Conservation (phyloP, 1,284 basidiomycete species). For the Papiliotrema laurentii region DNA sequence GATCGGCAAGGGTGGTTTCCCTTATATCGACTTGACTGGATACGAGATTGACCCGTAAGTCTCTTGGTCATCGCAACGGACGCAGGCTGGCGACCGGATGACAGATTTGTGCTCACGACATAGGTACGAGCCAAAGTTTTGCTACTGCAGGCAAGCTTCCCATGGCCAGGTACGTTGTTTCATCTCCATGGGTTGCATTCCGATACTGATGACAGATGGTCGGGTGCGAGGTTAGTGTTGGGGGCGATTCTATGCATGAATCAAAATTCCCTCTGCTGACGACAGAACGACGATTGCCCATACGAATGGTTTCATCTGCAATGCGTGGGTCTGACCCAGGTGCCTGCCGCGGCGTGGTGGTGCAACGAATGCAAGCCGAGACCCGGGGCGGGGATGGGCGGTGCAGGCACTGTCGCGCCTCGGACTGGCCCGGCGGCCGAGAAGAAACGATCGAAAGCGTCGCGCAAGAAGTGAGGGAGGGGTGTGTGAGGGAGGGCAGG, state of each 20-base stretch:
- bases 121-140: conserved; percentile 53
- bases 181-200: background rate
- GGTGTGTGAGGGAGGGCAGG: too few relatives aligned
- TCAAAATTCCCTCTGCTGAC: background rate
- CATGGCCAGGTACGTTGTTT: conserved; percentile 45
- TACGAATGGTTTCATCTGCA: conserved; percentile 51
- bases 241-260: background rate
- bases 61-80: too few relatives aligned
- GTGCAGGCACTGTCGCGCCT: conserved; percentile 3
- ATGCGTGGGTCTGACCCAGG: conserved; percentile 34
- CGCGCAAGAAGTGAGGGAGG: too few relatives aligned
- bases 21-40: too few relatives aligned
- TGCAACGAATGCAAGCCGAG: conserved; percentile 36
- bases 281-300: conserved; percentile 52
- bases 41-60: conserved; percentile 32
- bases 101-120: background rate
- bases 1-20: too few relatives aligned
- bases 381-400: conserved; percentile 9
- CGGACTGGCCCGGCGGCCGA: background rate
- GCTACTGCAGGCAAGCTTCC: conserved; percentile 52
- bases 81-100: too few relatives aligned
- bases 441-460: conserved; percentile 1
- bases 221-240: conserved; percentile 40
- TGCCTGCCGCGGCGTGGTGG: conserved; percentile 42
- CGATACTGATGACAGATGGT: conserved; percentile 32